phyloP scores from a whole-genome alignment of 2,329 filamentous ascomycete genomes.

The Chaetomium olivaceum region DNA sequence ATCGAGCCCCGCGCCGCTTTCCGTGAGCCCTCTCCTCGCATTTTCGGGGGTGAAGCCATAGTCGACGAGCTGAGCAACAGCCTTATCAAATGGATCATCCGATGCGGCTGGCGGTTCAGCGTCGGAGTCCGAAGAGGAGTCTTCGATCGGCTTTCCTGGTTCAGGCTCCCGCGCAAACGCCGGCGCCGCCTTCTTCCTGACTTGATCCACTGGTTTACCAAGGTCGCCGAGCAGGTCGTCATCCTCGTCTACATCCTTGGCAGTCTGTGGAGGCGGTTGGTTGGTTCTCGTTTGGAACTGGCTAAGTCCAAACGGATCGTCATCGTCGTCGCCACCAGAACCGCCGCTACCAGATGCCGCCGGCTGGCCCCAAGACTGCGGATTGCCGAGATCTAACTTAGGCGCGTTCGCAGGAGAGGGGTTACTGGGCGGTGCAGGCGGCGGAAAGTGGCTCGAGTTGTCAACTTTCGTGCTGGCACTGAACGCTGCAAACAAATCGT shows the following conservation, averaged over 20 bases:
- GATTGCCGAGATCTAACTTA: constrained; percentile 53
- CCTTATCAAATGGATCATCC: constrained; percentile 70
- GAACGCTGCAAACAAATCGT: constrained; percentile 68
- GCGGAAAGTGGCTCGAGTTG: constrained; percentile 65
- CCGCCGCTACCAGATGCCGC: constrained; percentile 36
- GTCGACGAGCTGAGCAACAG: constrained; percentile 85
- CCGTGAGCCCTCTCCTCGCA: constrained; percentile 74
- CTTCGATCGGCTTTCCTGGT: constrained; percentile 59
- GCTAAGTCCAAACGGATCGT: constrained; percentile 84
- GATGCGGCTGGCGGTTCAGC: constrained; percentile 45
- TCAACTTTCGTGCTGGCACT: constrained; percentile 67
- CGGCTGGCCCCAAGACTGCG: constrained; percentile 54
- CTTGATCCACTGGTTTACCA: constrained; percentile 64
- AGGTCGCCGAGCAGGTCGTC: constrained; percentile 68
- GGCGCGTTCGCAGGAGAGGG: constrained; percentile 49
- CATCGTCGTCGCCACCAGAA: constrained; percentile 71
- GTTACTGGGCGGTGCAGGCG: constrained; percentile 46
- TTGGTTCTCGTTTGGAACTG: constrained; percentile 53
- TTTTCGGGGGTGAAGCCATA: constrained; percentile 91
- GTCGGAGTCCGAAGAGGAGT: constrained; percentile 49
- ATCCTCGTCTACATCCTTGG: constrained; percentile 62
- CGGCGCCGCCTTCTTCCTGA: constrained; percentile 40
- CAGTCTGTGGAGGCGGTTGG: constrained; percentile 32
- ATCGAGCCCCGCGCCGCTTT: constrained; percentile 76
- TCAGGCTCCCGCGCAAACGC: constrained; percentile 43